Percentiles rank a stretch among this genome's conserved stretches.
These are phyloP conservation scores for Sarocladium oryzae DNA, from an alignment of 2,329 filamentous ascomycete genomes.

Conservation along the genomic window DNA sequence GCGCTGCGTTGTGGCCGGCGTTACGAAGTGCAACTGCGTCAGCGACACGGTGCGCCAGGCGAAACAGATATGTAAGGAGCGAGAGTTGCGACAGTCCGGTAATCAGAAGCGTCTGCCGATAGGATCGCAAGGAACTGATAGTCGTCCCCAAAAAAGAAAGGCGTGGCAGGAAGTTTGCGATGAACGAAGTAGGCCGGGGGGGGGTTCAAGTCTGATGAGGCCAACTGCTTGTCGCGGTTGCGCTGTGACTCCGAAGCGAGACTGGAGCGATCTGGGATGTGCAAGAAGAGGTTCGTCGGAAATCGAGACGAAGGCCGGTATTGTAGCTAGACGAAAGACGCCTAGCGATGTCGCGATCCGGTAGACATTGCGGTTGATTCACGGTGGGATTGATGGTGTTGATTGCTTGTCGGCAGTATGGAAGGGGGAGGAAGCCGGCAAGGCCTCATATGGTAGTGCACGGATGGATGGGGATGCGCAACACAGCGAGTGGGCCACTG, in stretches of 20 bases:
- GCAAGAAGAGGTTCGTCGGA: neutral
- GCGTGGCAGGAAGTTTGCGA: neutral
- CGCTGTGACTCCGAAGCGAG: neutral
- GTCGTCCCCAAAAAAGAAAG: too few relatives aligned
- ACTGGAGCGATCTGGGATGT: neutral
- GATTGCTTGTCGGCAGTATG: neutral
- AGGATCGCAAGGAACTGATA: neutral
- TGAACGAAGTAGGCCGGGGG: neutral
- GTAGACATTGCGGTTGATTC: slow-evolving; percentile 2
- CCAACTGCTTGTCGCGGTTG: slow-evolving; percentile 1
- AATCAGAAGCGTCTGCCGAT: too few relatives aligned
- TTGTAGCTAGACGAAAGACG: slow-evolving; percentile 5
- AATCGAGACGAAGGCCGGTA: neutral
- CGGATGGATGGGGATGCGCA: neutral
- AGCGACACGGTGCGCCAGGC: slow-evolving; percentile 28
- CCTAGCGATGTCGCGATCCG: neutral
- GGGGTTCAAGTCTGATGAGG: too few relatives aligned
- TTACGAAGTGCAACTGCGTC: slow-evolving; percentile 22
- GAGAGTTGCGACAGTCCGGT: too few relatives aligned
- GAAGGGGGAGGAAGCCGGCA: neutral
- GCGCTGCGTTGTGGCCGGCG: neutral
- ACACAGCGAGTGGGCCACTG: slow-evolving; percentile 1
- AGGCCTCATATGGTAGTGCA: neutral
- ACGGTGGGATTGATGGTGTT: neutral
- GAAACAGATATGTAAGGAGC: neutral